Evolutionary conservation across 2,329 filamentous ascomycete genomes (phyloP).

Genomic region (Coniochaeta ligniaria): DNA sequence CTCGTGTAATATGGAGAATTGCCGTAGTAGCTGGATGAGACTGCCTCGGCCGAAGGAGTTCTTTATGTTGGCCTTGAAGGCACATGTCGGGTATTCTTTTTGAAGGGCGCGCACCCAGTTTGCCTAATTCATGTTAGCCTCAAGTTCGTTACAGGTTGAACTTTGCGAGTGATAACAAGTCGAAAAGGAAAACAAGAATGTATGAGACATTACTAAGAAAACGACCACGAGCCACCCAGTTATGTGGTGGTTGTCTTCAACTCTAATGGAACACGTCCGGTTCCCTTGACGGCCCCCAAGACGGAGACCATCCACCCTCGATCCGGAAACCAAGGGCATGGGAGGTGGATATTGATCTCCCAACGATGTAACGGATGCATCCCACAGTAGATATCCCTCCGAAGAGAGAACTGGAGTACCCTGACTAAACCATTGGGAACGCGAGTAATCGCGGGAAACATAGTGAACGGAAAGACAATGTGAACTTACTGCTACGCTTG

Average conservation of each 20-base stretch:
- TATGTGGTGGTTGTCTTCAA: slow-evolving; percentile 77
- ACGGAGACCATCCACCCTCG: slow-evolving; percentile 72
- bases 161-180: slow-evolving; percentile 17
- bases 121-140: slow-evolving; percentile 49
- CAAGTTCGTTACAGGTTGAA: background rate
- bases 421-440: slow-evolving; percentile 72
- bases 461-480: slow-evolving; percentile 18
- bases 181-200: slow-evolving; percentile 25
- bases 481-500: slow-evolving; percentile 83
- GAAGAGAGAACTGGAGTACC: slow-evolving; percentile 55
- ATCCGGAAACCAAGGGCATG: slow-evolving; percentile 56
- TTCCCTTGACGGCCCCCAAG: slow-evolving; percentile 78
- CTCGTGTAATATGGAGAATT: slow-evolving; percentile 85
- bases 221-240: slow-evolving; percentile 57
- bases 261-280: slow-evolving; percentile 86
- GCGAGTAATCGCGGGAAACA: slow-evolving; percentile 12
- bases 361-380: slow-evolving; percentile 98
- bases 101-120: slow-evolving; percentile 86
- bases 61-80: slow-evolving; percentile 90
- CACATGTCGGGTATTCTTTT: slow-evolving; percentile 87
- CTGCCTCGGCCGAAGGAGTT: slow-evolving; percentile 97
- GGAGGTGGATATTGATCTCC: slow-evolving; percentile 75
- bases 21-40: slow-evolving; percentile 81
- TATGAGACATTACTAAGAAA: slow-evolving; percentile 99
- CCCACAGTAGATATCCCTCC: slow-evolving; percentile 47